phyloP scores from a whole-genome alignment of 345 rosid genomes.

The Dipteronia dyeriana region DNA sequence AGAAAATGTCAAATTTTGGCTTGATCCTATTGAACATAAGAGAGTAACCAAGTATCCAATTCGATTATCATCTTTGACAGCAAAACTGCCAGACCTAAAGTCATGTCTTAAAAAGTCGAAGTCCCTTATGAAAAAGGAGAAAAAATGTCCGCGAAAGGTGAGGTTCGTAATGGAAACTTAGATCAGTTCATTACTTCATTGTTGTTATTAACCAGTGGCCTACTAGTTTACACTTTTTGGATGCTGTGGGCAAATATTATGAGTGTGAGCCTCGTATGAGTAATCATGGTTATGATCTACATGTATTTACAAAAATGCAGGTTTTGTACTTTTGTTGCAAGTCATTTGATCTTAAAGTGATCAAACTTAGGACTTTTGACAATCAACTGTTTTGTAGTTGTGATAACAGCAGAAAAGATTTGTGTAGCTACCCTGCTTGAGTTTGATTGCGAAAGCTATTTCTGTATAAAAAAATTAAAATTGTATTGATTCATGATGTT shows the following conservation, averaged over 20 bases:
- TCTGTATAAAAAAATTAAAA: too few species aligned
- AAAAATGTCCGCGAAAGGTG: slow-evolving; percentile 17
- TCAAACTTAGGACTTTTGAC: not conserved
- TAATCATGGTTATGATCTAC: not conserved
- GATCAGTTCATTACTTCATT: slow-evolving; percentile 3
- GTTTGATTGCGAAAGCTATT: not conserved
- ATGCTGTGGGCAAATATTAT: not conserved
- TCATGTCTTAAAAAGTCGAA: slow-evolving; percentile 28
- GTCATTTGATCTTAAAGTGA: not conserved
- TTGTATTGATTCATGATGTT: too few species aligned
- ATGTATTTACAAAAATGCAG: not conserved
- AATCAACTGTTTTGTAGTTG: not conserved
- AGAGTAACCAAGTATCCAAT: slow-evolving; percentile 4
- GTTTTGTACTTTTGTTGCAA: not conserved
- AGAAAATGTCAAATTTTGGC: slow-evolving; percentile 30
- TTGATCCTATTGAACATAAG: slow-evolving; percentile 20
- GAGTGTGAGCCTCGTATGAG: not conserved
- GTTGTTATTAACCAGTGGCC: not conserved
- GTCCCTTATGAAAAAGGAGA: slow-evolving; percentile 10
- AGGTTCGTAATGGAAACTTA: slow-evolving; percentile 25
- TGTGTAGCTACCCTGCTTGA: not conserved
- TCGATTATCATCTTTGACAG: not conserved
- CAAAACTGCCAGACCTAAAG: slow-evolving; percentile 7
- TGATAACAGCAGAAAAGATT: not conserved
- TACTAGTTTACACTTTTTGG: not conserved